Evolutionary conservation across 306 rosid species (phyloP), one percentile per base, ranked within the genome.

Genomic region (Malus orientalis): DNA sequence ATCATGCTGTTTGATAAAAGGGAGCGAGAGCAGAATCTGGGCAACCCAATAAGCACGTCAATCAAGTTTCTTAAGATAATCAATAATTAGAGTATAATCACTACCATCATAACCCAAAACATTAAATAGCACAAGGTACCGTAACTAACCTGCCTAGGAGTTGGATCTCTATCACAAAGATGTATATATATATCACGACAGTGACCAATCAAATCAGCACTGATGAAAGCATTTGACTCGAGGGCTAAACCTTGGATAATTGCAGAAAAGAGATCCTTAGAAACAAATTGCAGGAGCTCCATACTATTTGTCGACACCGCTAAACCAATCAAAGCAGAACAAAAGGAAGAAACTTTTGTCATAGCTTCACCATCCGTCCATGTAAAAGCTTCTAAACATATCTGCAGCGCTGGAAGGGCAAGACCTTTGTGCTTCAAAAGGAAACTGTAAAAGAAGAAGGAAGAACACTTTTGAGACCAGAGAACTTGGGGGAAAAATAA

Each of bases 341-440:
- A 91, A 62, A 82, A 96, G 14, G 90, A 77, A 85, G 97, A 87
- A 81, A 91, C 85, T 84, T 92, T 96, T 20, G 96, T 51, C 82
- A 91, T 87, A 20, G 94, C 90, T 57, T 92, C 99, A 79, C 94
- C 90, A 72, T 96, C 96, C 3, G 97, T 96, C 99, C 97, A 92
- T 54, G 88, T 83, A 74, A 96, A 89, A 73, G 89, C 91, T 81
- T 88, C 96, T 75, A 96, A 69, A 73, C 96, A 89, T 59, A 96
- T 84, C 29, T 81, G 87, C 75, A 96, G 80, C 40, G 84, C 85
- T 42, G 98, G 93, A 85, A 89, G 77, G 66, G 98, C 98, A 80
- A 92, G 64, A 78, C 81, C 79, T 87, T 90, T 83, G 77, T 75
- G 99, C 82, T 83, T 92, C 84, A 93, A 86, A 67, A 96, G 87